Base-by-base conservation (phyloP, 495 filamentous ascomycete species). In the Neurospora hispaniola region DNA sequence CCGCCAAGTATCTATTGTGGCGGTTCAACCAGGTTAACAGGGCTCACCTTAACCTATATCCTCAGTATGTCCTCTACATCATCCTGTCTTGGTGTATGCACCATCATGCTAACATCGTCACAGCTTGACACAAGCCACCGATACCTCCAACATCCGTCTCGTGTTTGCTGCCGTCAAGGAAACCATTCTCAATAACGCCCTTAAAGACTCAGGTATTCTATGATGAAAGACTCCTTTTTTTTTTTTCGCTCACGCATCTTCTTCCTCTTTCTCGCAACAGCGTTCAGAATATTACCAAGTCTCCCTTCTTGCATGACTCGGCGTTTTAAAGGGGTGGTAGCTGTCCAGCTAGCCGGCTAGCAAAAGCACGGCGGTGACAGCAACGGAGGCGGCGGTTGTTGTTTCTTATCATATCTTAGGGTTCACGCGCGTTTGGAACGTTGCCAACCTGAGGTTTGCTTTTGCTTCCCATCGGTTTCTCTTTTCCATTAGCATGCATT, bases 121-220 rank as follows among this genome's bases (percentile, higher is more conserved):
- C 77, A 98, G 96, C 84, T 87, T 99, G 69, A 99, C 96, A 42
- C 96, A 99, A 90, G 96, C 96, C 23, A 99, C 96, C 72, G 96
- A 99, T 79, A 99, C 96, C 1, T 97, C 94, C 54, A 99, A 99
- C 80, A 97, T 99, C 79, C 93, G 96, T 46, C 86, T 99, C 20
- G 96, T 99, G 42, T 99, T 99, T 81, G 96, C 96, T 42, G 96
- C 96, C 4, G 96, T 99, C 46, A 99, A 99, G 82, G 96, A 99
- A 83, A 99, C 96, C 41, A 98, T 99, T 75, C 86, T 99, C 66
- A 96, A 98, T 82, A 99, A 98, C 81, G 96, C 96, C 31, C 85
- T 99, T 79, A 97, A 96, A 85, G 96, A 99, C 81, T 98, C 96
- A 5, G 96, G 96, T 75, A 98, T 99, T 81, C 88, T 98, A 79